Evolutionary conservation across 306 rosid genomes (phyloP).

Genomic region (Myrica gale): DNA sequence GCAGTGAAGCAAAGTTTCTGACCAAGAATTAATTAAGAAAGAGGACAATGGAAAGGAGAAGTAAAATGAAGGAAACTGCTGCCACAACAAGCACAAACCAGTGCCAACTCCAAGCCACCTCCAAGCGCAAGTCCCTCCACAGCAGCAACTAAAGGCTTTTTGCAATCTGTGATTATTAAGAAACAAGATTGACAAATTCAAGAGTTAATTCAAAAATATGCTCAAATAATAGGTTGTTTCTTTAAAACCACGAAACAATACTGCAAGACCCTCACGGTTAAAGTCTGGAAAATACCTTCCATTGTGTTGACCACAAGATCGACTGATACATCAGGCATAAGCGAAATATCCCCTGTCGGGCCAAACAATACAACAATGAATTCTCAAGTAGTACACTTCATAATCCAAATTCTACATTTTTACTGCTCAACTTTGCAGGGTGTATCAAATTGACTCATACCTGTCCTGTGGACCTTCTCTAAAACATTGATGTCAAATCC

Average conservation of each 20-base stretch:
- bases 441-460: constrained; percentile 36
- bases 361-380: constrained; percentile 13
- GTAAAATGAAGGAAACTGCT: background rate
- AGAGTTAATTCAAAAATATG: background rate
- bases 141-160: constrained; percentile 93
- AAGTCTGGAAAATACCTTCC: constrained; percentile 56
- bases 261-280: background rate
- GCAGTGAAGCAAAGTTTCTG: constrained; percentile 4
- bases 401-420: background rate
- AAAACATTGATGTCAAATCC: constrained; percentile 94
- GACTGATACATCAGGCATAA: constrained; percentile 82
- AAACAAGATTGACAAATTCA: constrained; percentile 3
- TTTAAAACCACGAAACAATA: background rate
- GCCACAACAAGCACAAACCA: constrained; percentile 58
- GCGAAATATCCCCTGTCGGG: constrained; percentile 61
- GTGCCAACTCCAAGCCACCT: constrained; percentile 93
- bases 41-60: background rate
- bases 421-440: background rate
- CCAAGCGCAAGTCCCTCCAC: constrained; percentile 95
- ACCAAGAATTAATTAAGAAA: background rate
- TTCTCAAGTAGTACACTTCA: constrained; percentile 14
- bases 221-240: background rate
- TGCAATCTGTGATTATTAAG: constrained; percentile 57
- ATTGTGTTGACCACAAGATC: constrained; percentile 71
- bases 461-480: constrained; percentile 77